Base-by-base conservation (phyloP, 768 basidiomycete genomes). In the Rhodosporidiobolus sp. region DNA sequence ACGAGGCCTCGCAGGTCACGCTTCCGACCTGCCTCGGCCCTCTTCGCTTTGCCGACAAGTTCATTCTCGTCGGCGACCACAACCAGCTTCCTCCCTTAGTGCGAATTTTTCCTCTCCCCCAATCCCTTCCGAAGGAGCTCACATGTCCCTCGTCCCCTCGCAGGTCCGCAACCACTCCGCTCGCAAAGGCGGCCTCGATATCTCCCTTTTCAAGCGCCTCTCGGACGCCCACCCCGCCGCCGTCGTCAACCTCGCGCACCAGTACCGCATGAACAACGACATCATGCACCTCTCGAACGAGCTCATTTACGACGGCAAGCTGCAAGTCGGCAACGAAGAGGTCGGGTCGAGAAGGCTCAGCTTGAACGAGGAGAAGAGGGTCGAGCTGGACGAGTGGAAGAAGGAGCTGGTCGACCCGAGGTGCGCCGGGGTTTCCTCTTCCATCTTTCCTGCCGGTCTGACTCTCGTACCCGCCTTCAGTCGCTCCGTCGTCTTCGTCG, bases 1-100 rank as follows among this genome's bases (percentile, higher is more conserved):
- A 98, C 73, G 96, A 99, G 80, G 96, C 96, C 0, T 97, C 96
- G 0, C 95, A 98, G 79, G 94, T 97, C 74, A 98, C 96, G 0
- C 81, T 98, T 3, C 96, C 96, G 0, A 95, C 94, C 0, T 97
- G 93, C 78, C 84, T 98, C 1, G 96, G 96, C 10, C 96, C 96
- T 0, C 83, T 98, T 6, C 88, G 94, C 1, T 91, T 89, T 77
- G 93, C 94, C 3, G 86, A 93, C 62, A 91, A 85, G 53, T 99
- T 97, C 75, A 87, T 98, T 9, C 88, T 98, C 20, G 95, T 98
- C 26, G 96, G 96, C 12, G 96, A 98, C 79, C 96, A 99, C 82
- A 92, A 90, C 83, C 96, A 99, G 78, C 87, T 99, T 4, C 95
- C 95, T 17, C 96, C 96, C 0, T 85, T 98, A 52, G 95, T 95